A percentile compares a stretch with the other conserved stretches of the same genome.
Evolutionary conservation across 1,284 basidiomycete genomes (phyloP).

Genomic region (Puccinia polysora): DNA sequence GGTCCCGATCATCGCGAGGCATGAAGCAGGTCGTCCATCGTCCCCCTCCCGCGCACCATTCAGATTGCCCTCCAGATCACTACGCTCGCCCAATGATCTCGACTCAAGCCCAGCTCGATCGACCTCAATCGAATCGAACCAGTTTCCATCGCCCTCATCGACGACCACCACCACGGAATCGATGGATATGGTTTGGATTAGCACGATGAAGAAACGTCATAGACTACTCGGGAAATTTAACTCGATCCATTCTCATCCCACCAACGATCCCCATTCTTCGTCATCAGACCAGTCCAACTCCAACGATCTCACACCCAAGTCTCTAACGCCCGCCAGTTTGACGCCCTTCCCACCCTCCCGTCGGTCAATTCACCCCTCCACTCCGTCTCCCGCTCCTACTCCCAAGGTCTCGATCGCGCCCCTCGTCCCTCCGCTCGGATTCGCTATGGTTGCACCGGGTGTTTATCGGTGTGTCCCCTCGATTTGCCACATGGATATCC

Average conservation of each 20-base stretch:
- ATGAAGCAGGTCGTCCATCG: too few species aligned
- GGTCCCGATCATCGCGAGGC: too few species aligned
- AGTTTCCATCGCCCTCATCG: too few species aligned
- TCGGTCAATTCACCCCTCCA: background rate
- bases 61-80: too few species aligned
- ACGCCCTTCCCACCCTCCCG: background rate
- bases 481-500: background rate
- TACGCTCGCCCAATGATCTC: too few species aligned
- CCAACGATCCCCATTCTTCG: background rate
- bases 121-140: too few species aligned
- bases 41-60: too few species aligned
- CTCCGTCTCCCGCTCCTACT: too few species aligned
- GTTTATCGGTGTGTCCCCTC: conserved; percentile 26
- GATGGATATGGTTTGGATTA: conserved; percentile 22
- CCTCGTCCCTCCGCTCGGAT: conserved; percentile 33
- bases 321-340: background rate
- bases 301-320: background rate
- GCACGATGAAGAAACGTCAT: conserved; percentile 6
- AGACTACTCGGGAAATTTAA: background rate
- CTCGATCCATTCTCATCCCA: too few species aligned
- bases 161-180: too few species aligned
- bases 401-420: too few species aligned
- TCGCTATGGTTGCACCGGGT: conserved; percentile 33
- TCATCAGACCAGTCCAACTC: background rate
- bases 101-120: too few species aligned